These are phyloP conservation scores for Funneliformis geosporum DNA, from an alignment of 192 early-diverging fungal genomes.

Conservation along the genomic window DNA sequence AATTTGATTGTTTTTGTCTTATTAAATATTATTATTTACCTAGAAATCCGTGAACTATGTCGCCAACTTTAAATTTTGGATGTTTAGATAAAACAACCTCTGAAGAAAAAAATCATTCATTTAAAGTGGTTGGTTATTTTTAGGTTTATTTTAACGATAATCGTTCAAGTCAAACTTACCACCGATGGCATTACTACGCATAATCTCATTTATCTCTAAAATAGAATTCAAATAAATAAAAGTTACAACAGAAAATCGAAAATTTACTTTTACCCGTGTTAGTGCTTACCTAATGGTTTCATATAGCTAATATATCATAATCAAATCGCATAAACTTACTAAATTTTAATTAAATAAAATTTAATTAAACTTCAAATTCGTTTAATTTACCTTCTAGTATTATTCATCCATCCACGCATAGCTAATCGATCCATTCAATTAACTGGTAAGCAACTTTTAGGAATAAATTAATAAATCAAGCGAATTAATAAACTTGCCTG, in stretches of 20 bases:
- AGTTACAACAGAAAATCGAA: not conserved
- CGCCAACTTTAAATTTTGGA: slow-evolving; percentile 41
- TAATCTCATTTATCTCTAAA: slow-evolving; percentile 48
- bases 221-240: not conserved
- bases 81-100: slow-evolving; percentile 45
- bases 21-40: slow-evolving; percentile 10
- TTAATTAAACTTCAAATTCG: not conserved
- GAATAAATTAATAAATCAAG: not conserved
- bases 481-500: slow-evolving; percentile 28
- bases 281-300: slow-evolving; percentile 14
- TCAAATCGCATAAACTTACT: not conserved
- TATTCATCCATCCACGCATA: slow-evolving; percentile 53
- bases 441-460: not conserved
- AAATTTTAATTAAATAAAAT: not conserved
- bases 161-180: not conserved
- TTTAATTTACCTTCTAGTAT: slow-evolving; percentile 41
- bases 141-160: not conserved
- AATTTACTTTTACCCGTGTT: not conserved
- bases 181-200: slow-evolving; percentile 43
- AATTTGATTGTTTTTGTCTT: not conserved
- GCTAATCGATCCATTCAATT: slow-evolving; percentile 23
- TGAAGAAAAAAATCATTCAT: not conserved
- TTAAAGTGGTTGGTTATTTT: not conserved
- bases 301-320: not conserved
- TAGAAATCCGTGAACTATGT: slow-evolving; percentile 15